These are phyloP conservation scores for Backusella luteola DNA, from an alignment of 192 early-diverging fungal species.

Conservation along the genomic window DNA sequence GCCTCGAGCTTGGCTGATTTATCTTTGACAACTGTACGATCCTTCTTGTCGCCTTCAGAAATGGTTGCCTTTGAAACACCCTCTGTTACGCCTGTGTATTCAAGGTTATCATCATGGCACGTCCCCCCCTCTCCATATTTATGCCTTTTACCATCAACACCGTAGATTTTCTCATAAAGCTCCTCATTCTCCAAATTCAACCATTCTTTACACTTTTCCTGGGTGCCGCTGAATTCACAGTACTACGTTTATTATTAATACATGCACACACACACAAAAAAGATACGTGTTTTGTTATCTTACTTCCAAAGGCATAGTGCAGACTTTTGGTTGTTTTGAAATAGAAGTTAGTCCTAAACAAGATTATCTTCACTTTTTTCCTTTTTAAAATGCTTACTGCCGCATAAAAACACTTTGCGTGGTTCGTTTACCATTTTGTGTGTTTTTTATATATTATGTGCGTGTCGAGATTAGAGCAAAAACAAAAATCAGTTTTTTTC, in stretches of 20 bases:
- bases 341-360: neutral
- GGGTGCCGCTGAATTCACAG: conserved; percentile 86
- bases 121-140: neutral
- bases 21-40: conserved; percentile 47
- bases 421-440: conserved; percentile 20
- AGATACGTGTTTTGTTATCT: neutral
- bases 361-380: neutral
- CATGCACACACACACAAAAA: neutral
- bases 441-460: neutral
- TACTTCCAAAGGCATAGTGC: conserved; percentile 49
- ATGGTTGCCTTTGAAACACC: conserved; percentile 20
- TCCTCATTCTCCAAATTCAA: conserved; percentile 58
- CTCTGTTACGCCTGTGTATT: conserved; percentile 19
- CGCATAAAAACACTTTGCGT: conserved; percentile 42
- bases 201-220: conserved; percentile 82
- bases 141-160: conserved; percentile 22
- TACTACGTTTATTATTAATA: conserved; percentile 52
- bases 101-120: neutral
- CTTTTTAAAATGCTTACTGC: conserved; percentile 29
- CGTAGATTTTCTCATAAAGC: conserved; percentile 58
- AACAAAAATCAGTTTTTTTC: neutral
- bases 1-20: conserved; percentile 52
- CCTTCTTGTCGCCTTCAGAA: conserved; percentile 45
- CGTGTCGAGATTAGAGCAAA: neutral
- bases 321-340: conserved; percentile 23